Conservation (phyloP, 1,284 basidiomycete genomes). For the Malassezia slooffiae region DNA sequence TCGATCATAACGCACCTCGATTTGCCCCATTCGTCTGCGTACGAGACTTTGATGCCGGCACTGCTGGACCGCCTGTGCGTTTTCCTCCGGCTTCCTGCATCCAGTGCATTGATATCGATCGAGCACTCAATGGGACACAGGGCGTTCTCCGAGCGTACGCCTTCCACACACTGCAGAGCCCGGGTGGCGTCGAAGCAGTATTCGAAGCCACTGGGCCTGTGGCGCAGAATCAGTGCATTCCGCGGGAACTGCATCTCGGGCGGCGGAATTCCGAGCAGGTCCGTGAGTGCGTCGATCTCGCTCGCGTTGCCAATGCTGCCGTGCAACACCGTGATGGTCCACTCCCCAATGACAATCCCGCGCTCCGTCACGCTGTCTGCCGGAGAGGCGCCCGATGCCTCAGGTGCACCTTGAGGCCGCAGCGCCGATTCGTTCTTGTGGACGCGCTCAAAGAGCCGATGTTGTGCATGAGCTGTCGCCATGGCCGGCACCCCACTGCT, state of each 20-base stretch:
- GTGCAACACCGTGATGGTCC: conserved; percentile 28
- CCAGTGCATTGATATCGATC: no score
- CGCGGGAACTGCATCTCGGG: conserved; percentile 96
- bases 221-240: conserved; percentile 60
- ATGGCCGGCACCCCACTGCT: no score
- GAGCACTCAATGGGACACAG: no score
- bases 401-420: neutral
- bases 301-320: conserved; percentile 39
- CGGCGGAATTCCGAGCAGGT: conserved; percentile 66
- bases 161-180: conserved; percentile 61
- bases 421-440: no score
- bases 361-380: conserved; percentile 10
- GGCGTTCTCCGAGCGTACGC: no score
- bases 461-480: no score
- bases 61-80: no score
- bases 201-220: conserved; percentile 55
- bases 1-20: conserved; percentile 63
- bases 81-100: no score
- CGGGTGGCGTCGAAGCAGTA: conserved; percentile 61
- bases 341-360: conserved; percentile 33
- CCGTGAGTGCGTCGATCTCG: conserved; percentile 54
- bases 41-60: conserved; percentile 84
- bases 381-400: neutral
- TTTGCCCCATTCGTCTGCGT: conserved; percentile 85
- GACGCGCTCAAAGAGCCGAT: conserved; percentile 4